phyloP scores from a whole-genome alignment of 2,329 filamentous ascomycete genomes.

The Venturia oleaginea region DNA sequence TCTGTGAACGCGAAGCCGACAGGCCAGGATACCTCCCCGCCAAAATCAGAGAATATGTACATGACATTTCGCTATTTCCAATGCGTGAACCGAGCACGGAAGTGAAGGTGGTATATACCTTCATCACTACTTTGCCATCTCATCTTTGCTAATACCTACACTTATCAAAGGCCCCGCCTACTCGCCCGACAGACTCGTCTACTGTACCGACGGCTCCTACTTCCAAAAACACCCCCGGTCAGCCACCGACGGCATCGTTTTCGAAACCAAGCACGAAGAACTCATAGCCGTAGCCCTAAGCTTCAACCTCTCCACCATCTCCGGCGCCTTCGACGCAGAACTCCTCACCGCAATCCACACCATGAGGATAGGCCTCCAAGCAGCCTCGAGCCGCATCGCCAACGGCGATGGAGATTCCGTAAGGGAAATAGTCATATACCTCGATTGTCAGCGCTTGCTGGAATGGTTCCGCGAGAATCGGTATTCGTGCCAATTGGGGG shows the following conservation, averaged over 20 bases:
- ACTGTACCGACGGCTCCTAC: neutral
- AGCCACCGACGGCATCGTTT: neutral
- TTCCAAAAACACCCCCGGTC: neutral
- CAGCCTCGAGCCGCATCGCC: neutral
- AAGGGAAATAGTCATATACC: neutral
- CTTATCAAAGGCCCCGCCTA: neutral
- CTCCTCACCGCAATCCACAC: neutral
- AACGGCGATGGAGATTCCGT: neutral
- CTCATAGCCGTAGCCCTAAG: neutral
- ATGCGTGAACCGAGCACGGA: neutral
- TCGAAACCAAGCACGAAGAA: neutral
- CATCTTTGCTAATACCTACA: neutral
- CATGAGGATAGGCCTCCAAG: neutral
- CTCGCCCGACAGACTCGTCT: neutral
- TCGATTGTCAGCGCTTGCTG: neutral
- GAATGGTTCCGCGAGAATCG: neutral
- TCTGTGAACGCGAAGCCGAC: neutral
- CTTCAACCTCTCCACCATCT: neutral
- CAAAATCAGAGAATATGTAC: neutral
- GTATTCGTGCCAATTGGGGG: neutral
- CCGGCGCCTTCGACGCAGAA: neutral
- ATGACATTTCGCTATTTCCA: neutral
- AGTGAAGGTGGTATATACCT: neutral
- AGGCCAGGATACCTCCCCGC: neutral
- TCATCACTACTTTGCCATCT: neutral